These are phyloP conservation scores for Calonectria hongkongensis DNA, from an alignment of 2,329 filamentous ascomycete genomes.

Conservation along the genomic window DNA sequence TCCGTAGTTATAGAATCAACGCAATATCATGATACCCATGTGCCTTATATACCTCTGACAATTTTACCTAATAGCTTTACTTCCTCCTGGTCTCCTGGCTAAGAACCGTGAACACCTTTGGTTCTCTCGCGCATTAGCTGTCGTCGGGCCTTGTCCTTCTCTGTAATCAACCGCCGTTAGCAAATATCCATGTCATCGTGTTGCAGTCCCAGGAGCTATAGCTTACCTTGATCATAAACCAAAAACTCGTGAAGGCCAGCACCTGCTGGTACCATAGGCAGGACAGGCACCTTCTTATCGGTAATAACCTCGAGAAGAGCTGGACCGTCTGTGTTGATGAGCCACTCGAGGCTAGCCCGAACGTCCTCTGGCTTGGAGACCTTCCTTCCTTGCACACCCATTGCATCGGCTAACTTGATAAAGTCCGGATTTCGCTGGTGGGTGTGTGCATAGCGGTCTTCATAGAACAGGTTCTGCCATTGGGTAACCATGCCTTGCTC, in stretches of 20 bases:
- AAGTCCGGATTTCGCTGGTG: constrained; percentile 98
- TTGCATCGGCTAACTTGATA: constrained; percentile 92
- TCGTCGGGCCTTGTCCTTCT: no score
- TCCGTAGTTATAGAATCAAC: no score
- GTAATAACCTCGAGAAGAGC: constrained; percentile 94
- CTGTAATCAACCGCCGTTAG: no score
- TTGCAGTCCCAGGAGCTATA: not conserved
- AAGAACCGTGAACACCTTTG: no score
- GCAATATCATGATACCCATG: no score
- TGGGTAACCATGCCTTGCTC: constrained; percentile 98
- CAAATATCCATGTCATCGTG: no score
- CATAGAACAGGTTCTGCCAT: constrained; percentile 98
- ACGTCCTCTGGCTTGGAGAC: constrained; percentile 86
- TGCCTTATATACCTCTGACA: no score
- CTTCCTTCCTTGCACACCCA: constrained; percentile 87
- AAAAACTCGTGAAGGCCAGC: constrained; percentile 94
- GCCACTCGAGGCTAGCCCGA: constrained; percentile 87
- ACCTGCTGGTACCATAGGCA: constrained; percentile 96
- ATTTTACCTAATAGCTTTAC: no score
- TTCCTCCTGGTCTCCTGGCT: no score
- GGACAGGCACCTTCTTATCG: constrained; percentile 93
- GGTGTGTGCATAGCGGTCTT: constrained; percentile 93
- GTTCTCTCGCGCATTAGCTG: no score
- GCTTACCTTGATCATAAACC: constrained; percentile 59
- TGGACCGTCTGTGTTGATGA: constrained; percentile 91